phyloP scores from a whole-genome alignment of 371 early-diverging fungal genomes.

The Lichtheimia ramosa region DNA sequence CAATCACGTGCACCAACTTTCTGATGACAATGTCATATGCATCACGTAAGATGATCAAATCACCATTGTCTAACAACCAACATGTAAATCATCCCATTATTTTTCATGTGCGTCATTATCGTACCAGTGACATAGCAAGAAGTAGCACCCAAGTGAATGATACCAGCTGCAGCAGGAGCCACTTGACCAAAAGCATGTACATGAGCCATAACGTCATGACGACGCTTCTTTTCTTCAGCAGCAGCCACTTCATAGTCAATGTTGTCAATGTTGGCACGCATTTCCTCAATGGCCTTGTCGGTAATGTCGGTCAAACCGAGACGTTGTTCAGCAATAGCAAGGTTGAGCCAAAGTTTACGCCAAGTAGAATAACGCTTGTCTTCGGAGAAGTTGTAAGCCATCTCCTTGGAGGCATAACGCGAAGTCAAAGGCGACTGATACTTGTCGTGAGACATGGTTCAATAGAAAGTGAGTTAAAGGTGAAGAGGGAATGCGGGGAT shows the following conservation, averaged over 20 bases:
- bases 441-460: slow-evolving; percentile 60
- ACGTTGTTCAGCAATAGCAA: slow-evolving; percentile 92
- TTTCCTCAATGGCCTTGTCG: slow-evolving; percentile 84
- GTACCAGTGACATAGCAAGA: slow-evolving; percentile 92
- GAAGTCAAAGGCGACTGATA: slow-evolving; percentile 94
- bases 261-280: slow-evolving; percentile 83
- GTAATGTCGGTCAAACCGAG: slow-evolving; percentile 50
- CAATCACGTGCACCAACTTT: slow-evolving; percentile 84
- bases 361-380: slow-evolving; percentile 94
- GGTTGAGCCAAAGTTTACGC: slow-evolving; percentile 93
- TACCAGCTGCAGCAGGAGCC: slow-evolving; percentile 89
- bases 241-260: slow-evolving; percentile 92
- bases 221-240: slow-evolving; percentile 90
- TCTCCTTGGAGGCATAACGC: slow-evolving; percentile 96
- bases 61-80: slow-evolving; percentile 79
- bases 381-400: slow-evolving; percentile 95
- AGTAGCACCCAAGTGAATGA: slow-evolving; percentile 97
- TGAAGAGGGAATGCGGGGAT: background rate
- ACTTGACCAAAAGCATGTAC: slow-evolving; percentile 95
- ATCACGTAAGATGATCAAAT: slow-evolving; percentile 93
- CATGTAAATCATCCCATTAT: background rate
- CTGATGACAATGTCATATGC: slow-evolving; percentile 89
- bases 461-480: background rate
- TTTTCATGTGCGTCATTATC: background rate
- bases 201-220: slow-evolving; percentile 99